Base-by-base conservation (phyloP, 805 yeast genomes). In the Schizosaccharomyces lindneri region DNA sequence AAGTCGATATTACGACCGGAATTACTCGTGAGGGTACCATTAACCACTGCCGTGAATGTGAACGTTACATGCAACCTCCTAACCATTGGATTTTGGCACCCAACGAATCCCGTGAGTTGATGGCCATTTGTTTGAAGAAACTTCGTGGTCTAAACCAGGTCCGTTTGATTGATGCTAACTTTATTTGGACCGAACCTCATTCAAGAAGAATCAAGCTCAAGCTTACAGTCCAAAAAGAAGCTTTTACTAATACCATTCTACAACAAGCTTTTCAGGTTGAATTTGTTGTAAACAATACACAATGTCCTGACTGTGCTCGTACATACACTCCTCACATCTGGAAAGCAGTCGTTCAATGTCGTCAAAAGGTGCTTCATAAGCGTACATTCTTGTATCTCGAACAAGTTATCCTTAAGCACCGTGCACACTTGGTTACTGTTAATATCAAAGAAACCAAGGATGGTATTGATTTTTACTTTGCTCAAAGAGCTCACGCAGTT, bases 141-240 rank as follows among this genome's bases (percentile, higher is more conserved):
- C 76, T 93, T 68, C 87, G 85, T 67, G 97, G 97, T 62, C 76
- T 93, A 66, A 82, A 80, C 65, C 89, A 87, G 69, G 93, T 88
- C 59, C 77, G 96, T 67, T 75, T 93, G 64, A 81, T 87, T 55
- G 97, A 93, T 74, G 99, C 98, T 1, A 80, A 89, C 4, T 93
- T 89, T 68, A 81, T 94, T 64, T 93, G 99, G 99, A 93, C 99
- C 0, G 99, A 93, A 74, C 98, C 99, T 2, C 99, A 93, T 72
- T 88, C 97, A 32, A 80, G 98, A 73, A 83, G 99, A 76, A 81
- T 90, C 64, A 82, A 88, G 72, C 81, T 94, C 65, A 88, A 89
- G 69, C 74, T 93, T 62, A 87, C 97, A 0, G 95, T 93, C 39
- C 97, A 90, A 73, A 97, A 97, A 66, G 98, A 61, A 51, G 97